Base-by-base conservation (phyloP, 331 rosid genomes). In the Malus hybrid region DNA sequence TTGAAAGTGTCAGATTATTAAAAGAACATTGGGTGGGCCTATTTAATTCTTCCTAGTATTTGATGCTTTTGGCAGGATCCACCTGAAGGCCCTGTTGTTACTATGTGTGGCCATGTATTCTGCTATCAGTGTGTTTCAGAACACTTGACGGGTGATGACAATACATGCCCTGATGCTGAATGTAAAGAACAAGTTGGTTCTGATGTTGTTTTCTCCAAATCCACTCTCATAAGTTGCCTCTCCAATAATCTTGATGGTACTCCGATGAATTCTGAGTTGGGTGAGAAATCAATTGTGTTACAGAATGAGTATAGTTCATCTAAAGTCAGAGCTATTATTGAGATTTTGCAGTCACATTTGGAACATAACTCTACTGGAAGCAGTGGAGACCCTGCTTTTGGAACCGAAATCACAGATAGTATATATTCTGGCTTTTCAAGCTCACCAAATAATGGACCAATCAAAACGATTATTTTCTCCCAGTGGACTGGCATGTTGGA, bases 401-500 rank as follows among this genome's bases (percentile, higher is more conserved):
- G 70, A 64, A 69, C 72, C 24, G 81, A 80, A 69, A 55, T 70
- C 62, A 32, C 66, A 67, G 89, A 89, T 83, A 72, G 81, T 79
- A 31, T 73, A 68, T 79, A 56, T 78, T 76, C 90, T 39, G 91
- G 70, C 59, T 46, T 70, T 85, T 86, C 98, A 16, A 81, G 85
- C 78, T 65, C 71, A 65, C 82, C 77, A 55, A 78, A 78, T 62
- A 90, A 78, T 76, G 88, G 85, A 77, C 90, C 96, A 10, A 64
- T 85, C 20, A 92, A 95, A 82, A 79, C 93, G 63, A 92, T 95
- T 73, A 59, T 95, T 77, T 95, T 95, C 77, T 95, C 99, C 83
- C 99, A 95, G 80, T 95, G 98, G 99, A 95, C 97, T 75, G 79
- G 90, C 81, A 95, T 95, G 99, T 78, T 95, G 89, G 93, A 95